phyloP scores from a whole-genome alignment of 73 alveolate genomes.

The Paramecium pentaurelia region DNA sequence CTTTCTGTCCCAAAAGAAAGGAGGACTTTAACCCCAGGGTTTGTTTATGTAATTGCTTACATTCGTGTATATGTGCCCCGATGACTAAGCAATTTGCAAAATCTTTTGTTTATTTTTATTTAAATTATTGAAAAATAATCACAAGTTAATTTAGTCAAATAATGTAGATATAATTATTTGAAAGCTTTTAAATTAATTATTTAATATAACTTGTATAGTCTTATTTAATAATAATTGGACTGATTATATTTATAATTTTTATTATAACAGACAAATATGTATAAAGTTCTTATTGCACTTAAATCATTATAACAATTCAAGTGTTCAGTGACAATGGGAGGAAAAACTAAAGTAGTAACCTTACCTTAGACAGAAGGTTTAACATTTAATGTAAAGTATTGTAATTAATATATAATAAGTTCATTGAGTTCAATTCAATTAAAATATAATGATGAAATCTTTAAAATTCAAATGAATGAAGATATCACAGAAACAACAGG shows the following conservation, averaged over 20 bases:
- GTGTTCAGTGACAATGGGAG: neutral
- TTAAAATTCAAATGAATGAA: neutral
- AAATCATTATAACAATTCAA: neutral
- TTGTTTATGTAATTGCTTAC: neutral
- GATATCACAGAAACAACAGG: neutral
- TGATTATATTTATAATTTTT: neutral
- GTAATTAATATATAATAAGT: neutral
- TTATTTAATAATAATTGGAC: neutral
- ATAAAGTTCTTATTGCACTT: neutral
- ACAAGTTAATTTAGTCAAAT: neutral
- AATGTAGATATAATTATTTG: neutral
- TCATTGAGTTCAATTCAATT: neutral
- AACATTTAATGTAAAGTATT: neutral
- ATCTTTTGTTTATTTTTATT: slow-evolving; percentile 21
- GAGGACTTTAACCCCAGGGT: slow-evolving; percentile 44
- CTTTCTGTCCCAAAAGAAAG: slow-evolving; percentile 10
- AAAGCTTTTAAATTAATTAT: neutral
- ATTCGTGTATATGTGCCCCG: slow-evolving; percentile 39
- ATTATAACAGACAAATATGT: slow-evolving; percentile 2
- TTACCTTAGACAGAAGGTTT: slow-evolving; percentile 10
- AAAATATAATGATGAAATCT: neutral
- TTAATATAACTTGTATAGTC: neutral
- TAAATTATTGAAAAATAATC: neutral
- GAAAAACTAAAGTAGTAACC: neutral
- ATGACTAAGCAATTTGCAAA: slow-evolving; percentile 14